Evolutionary conservation across 352 stramenopile species (phyloP).

Genomic region (Phytophthora ohioensis): DNA sequence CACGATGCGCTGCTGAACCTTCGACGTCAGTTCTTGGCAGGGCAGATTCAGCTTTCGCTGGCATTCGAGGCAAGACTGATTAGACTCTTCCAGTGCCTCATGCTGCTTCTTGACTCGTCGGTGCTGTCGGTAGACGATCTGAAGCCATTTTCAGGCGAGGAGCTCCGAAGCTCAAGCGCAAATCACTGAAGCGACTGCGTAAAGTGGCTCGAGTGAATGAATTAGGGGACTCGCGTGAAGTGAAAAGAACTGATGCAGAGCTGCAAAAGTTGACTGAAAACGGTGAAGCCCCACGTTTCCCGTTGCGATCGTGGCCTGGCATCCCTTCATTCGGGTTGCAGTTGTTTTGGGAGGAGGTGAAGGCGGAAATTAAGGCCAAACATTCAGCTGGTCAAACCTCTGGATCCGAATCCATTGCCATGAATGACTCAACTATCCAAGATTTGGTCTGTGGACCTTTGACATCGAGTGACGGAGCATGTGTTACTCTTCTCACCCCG

Average conservation of each 20-base stretch:
- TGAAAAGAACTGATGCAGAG: conserved; percentile 55
- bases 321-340: conserved; percentile 59
- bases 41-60: conserved; percentile 39
- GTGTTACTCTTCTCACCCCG: conserved; percentile 67
- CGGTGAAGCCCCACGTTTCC: conserved; percentile 59
- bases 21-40: conserved; percentile 46
- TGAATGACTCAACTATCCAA: too few species aligned
- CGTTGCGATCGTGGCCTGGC: conserved; percentile 55
- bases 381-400: conserved; percentile 32
- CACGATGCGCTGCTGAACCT: conserved; percentile 38
- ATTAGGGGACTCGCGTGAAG: conserved; percentile 61
- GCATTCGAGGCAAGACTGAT: conserved; percentile 66
- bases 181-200: conserved; percentile 74
- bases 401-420: too few species aligned
- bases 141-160: conserved; percentile 52
- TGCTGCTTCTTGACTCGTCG: conserved; percentile 63
- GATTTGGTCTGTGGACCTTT: too few species aligned
- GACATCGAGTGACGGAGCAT: too few species aligned
- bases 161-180: conserved; percentile 68
- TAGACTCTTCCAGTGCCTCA: conserved; percentile 49
- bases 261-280: conserved; percentile 52
- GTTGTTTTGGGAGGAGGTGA: conserved; percentile 33
- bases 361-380: conserved; percentile 27
- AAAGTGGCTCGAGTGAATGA: conserved; percentile 70
- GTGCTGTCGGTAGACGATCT: conserved; percentile 73